Evolutionary conservation across 495 filamentous ascomycete genomes (phyloP), one percentile per base, ranked within the genome.

Genomic region (Letharia lupina): DNA sequence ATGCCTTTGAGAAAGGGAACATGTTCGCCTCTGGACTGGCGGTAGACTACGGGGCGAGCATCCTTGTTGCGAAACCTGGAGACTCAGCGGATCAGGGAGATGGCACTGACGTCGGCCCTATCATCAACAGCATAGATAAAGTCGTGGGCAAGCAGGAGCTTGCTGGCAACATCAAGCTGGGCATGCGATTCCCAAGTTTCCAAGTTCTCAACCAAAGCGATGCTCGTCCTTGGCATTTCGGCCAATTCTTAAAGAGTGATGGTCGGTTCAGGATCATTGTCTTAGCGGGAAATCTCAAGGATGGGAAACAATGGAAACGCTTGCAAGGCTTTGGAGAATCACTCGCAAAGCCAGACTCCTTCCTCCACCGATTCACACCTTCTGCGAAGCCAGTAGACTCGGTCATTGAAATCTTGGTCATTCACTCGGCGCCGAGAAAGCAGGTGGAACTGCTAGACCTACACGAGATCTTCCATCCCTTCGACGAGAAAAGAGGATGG

Each of bases 221-320:
- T 69, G 86, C 78, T 0, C 81, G 85, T 44, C 83, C 84, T 7
- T 77, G 80, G 75, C 84, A 86, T 60, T 74, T 88, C 40, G 72
- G 75, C 62, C 69, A 73, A 9, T 68, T 74, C 16, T 72, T 87
- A 15, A 76, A 75, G 52, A 78, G 76, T 1, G 84, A 89, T 70
- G 88, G 89, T 0, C 77, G 82, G 9, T 92, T 84, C 78, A 74
- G 87, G 2, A 73, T 91, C 59, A 80, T 91, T n/a, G 62, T 89
- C 35, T 83, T 90, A 50, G 83, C 81, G 0, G 88, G 88, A 4
- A 81, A 89, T 73, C 71, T 90, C 16, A 67, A 73, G n/a, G 7
- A 77, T 61, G 18, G 76, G 63, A 63, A 33, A 7, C 82, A 86
- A 73, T 74, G 67, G 45, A 41, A 69, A 5, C 75, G 84, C 13